phyloP scores from a whole-genome alignment of 192 early-diverging fungal genomes.

The Chytriomyces sp. region DNA sequence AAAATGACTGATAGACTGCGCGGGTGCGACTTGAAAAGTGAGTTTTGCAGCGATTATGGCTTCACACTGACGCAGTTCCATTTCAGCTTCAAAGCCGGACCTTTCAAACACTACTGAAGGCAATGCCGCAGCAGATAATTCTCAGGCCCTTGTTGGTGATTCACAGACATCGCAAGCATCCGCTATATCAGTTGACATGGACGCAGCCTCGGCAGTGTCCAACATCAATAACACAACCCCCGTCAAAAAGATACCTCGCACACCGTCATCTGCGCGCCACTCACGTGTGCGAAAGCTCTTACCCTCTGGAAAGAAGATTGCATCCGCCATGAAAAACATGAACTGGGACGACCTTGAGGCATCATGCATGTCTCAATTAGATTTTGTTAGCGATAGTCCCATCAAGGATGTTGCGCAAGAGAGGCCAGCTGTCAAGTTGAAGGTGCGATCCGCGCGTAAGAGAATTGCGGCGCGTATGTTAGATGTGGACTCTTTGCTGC shows the following conservation, averaged over 20 bases:
- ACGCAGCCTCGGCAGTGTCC: neutral
- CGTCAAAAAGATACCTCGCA: neutral
- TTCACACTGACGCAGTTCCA: too few species aligned
- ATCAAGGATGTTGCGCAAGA: constrained; percentile 10
- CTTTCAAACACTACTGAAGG: neutral
- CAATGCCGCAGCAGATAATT: neutral
- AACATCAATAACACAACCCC: neutral
- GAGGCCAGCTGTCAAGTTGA: constrained; percentile 11
- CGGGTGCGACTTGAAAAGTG: constrained; percentile 21
- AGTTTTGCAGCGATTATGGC: too few species aligned
- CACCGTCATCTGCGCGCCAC: constrained; percentile 9
- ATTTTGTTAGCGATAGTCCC: constrained; percentile 10
- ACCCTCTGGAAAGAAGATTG: neutral
- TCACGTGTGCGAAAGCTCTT: neutral
- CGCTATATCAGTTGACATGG: neutral
- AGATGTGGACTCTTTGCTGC: constrained; percentile 11
- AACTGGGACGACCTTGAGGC: constrained; percentile 20
- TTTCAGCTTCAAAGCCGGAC: neutral
- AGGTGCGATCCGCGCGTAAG: constrained; percentile 14
- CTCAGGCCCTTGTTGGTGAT: neutral
- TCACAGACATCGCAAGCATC: neutral
- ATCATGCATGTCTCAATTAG: neutral
- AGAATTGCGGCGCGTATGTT: neutral
- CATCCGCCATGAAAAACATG: neutral
- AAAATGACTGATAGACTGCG: constrained; percentile 15